Conservation (phyloP, 2,329 filamentous ascomycete genomes). For the Exophiala aquamarina region DNA sequence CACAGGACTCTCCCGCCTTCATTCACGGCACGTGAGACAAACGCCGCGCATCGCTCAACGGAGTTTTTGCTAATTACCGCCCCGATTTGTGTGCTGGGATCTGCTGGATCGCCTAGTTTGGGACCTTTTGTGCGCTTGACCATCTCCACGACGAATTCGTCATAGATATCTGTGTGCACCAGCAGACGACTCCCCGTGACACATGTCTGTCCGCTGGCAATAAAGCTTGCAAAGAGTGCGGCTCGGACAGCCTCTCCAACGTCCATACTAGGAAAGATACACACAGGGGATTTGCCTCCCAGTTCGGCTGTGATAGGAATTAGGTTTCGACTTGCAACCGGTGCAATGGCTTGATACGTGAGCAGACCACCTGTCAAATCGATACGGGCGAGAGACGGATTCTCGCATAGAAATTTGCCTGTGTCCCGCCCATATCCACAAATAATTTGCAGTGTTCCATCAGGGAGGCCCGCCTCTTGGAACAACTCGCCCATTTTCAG, state of each 20-base stretch:
- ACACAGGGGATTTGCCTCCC: conserved; percentile 31
- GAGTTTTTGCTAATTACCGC: conserved; percentile 55
- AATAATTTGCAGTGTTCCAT: conserved; percentile 47
- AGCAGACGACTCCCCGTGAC: conserved; percentile 57
- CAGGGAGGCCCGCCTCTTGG: conserved; percentile 43
- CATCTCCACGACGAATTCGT: conserved; percentile 41
- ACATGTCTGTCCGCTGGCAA: conserved; percentile 57
- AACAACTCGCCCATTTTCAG: conserved; percentile 41
- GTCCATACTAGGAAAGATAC: conserved; percentile 28
- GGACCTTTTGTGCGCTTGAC: conserved; percentile 50
- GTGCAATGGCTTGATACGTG: conserved; percentile 29
- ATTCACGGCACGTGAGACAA: conserved; percentile 38
- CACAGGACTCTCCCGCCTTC: conserved; percentile 44
- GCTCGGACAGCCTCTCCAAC: conserved; percentile 28
- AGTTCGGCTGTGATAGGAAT: conserved; percentile 29
- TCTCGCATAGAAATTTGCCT: conserved; percentile 51
- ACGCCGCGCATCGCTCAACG: conserved; percentile 43
- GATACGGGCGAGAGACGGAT: conserved; percentile 25
- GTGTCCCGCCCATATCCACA: conserved; percentile 56
- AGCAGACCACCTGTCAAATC: conserved; percentile 28
- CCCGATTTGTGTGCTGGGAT: conserved; percentile 62
- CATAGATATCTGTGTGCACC: conserved; percentile 48
- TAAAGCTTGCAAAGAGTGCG: conserved; percentile 45
- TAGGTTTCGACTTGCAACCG: conserved; percentile 22
- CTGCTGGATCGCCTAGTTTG: conserved; percentile 58